Evolutionary conservation across 2,329 filamentous ascomycete genomes (phyloP).

Genomic region (Ophiosphaerella herpotricha): DNA sequence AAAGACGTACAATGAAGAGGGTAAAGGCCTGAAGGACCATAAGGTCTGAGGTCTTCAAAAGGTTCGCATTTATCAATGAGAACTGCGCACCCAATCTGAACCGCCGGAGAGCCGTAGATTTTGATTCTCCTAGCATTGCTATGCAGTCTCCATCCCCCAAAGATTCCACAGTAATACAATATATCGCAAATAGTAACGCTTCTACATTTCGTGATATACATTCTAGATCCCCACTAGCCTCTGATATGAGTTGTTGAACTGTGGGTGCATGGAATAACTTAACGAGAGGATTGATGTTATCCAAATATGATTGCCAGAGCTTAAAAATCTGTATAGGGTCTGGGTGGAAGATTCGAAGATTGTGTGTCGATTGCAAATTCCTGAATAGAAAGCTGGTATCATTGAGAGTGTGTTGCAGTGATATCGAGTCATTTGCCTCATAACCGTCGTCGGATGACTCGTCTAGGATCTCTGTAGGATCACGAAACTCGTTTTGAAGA

Average conservation of each 20-base stretch:
- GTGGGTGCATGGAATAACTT: conserved; percentile 75
- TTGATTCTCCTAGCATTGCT: conserved; percentile 59
- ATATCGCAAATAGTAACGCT: conserved; percentile 50
- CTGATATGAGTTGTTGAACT: conserved; percentile 67
- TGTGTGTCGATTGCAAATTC: conserved; percentile 8
- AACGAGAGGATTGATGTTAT: conserved; percentile 74
- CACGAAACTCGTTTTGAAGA: conserved; percentile 35
- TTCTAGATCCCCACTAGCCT: conserved; percentile 62
- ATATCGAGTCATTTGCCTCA: not conserved
- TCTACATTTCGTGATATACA: conserved; percentile 63
- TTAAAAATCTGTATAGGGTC: conserved; percentile 68
- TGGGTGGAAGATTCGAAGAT: conserved; percentile 58
- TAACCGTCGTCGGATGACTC: conserved; percentile 36
- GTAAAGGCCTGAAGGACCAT: conserved; percentile 70
- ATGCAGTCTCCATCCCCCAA: conserved; percentile 62
- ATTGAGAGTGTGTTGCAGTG: conserved; percentile 5
- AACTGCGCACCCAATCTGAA: conserved; percentile 66
- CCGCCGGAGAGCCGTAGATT: conserved; percentile 55
- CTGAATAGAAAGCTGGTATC: conserved; percentile 27
- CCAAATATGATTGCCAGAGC: conserved; percentile 75
- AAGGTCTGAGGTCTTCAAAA: conserved; percentile 69
- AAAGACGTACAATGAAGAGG: conserved; percentile 63
- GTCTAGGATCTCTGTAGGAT: conserved; percentile 32
- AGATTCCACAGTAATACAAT: conserved; percentile 47
- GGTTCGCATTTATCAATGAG: conserved; percentile 68